Evolutionary conservation across 495 filamentous ascomycete genomes (phyloP).

Genomic region (Bombardia bombarda): DNA sequence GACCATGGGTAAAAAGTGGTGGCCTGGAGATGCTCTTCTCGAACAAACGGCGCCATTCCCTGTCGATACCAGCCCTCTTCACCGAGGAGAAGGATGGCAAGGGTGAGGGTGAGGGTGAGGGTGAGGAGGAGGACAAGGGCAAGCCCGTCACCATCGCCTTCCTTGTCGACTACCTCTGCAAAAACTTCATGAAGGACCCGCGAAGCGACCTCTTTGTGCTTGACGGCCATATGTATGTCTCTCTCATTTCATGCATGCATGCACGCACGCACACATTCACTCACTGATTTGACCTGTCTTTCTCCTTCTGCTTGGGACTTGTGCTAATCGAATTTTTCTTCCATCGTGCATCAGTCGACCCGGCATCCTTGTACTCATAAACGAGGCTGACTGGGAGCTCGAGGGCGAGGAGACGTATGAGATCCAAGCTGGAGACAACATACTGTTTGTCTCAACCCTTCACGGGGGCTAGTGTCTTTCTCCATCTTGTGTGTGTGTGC

Average conservation of each 20-base stretch:
- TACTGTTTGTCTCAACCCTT: slow-evolving; percentile 95
- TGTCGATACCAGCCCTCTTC: slow-evolving; percentile 60
- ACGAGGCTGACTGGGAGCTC: slow-evolving; percentile 96
- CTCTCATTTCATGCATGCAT: background rate
- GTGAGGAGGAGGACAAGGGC: slow-evolving; percentile 50
- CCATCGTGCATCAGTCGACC: slow-evolving; percentile 56
- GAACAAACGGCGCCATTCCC: slow-evolving; percentile 61
- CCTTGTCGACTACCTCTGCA: slow-evolving; percentile 72
- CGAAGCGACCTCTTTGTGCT: slow-evolving; percentile 85
- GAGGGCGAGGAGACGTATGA: slow-evolving; percentile 90
- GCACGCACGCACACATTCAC: background rate
- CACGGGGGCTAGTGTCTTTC: slow-evolving; percentile 86
- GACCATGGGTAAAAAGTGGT: slow-evolving; percentile 47
- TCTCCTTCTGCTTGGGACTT: background rate
- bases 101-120: no score
- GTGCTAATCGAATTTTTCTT: background rate
- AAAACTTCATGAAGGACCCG: slow-evolving; percentile 76
- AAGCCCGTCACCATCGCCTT: slow-evolving; percentile 60
- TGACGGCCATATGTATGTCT: slow-evolving; percentile 73
- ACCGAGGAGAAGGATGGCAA: no score
- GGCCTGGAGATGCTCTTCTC: slow-evolving; percentile 94
- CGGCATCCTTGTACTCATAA: slow-evolving; percentile 95
- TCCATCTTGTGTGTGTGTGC: no score
- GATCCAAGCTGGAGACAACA: slow-evolving; percentile 71
- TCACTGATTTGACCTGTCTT: background rate